These are phyloP conservation scores for Prunus persica DNA, from an alignment of 306 rosid genomes.

Conservation along the genomic window DNA sequence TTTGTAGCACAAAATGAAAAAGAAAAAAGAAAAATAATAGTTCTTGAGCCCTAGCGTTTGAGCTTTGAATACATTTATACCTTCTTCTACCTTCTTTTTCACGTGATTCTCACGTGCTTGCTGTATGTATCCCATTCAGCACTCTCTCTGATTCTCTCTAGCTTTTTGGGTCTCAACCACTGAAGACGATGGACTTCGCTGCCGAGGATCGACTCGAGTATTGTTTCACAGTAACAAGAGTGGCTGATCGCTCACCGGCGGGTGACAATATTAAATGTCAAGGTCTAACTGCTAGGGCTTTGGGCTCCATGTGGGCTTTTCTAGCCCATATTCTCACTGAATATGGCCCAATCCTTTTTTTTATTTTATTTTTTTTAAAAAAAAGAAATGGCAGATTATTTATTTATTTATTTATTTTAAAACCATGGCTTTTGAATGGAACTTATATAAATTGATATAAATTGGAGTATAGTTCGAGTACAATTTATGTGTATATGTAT, in stretches of 20 bases:
- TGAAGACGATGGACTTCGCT: background rate
- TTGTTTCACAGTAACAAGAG: background rate
- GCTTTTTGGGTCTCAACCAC: background rate
- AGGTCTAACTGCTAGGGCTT: background rate
- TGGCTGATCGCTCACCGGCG: background rate
- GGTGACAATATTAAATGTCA: background rate
- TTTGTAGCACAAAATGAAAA: background rate
- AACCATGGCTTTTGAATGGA: no score
- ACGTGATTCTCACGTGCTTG: conserved; percentile 95
- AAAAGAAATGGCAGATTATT: no score
- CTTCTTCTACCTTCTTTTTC: conserved; percentile 98
- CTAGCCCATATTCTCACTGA: background rate
- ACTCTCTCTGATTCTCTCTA: background rate
- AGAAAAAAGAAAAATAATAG: background rate
- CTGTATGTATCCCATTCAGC: conserved; percentile 66
- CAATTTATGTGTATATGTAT: no score
- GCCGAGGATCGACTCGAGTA: background rate
- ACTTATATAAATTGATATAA: no score
- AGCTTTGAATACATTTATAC: conserved; percentile 34
- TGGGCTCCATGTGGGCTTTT: background rate
- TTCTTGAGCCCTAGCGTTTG: background rate
- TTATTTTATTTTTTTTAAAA: no score
- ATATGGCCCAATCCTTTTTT: background rate
- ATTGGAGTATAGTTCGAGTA: no score
- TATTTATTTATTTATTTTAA: no score